A percentile compares a stretch with the other conserved stretches of the same genome.
phyloP scores from a whole-genome alignment of 2,329 filamentous ascomycete genomes.

The Myrmaecium sp. region DNA sequence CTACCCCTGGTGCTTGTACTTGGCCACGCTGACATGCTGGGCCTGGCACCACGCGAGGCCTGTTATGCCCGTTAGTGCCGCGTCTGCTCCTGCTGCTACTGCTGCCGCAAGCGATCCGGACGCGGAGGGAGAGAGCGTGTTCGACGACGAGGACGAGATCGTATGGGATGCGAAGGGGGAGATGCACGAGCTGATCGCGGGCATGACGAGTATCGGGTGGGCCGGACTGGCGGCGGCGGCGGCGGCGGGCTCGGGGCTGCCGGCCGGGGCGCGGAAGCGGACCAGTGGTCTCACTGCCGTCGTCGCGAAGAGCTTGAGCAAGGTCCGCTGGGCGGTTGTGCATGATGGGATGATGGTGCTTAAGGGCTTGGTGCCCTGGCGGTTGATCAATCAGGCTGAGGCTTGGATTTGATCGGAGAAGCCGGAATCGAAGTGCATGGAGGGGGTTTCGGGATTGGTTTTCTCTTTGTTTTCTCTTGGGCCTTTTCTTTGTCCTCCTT shows the following conservation, averaged over 20 bases:
- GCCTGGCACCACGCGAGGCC: conserved; percentile 33
- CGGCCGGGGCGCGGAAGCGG: conserved; percentile 21
- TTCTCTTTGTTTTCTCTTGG: no score
- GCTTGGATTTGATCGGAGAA: no score
- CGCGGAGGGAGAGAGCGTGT: conserved; percentile 1
- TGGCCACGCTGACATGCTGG: conserved; percentile 42
- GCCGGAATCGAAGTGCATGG: no score
- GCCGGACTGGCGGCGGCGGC: conserved; percentile 12
- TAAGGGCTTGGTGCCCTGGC: conserved; percentile 22
- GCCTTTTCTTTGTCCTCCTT: no score
- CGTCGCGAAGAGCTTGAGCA: conserved; percentile 38
- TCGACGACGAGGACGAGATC: conserved; percentile 28
- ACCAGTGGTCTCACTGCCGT: conserved; percentile 37
- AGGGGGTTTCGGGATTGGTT: no score
- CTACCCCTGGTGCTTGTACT: conserved; percentile 44
- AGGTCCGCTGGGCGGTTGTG: conserved; percentile 44
- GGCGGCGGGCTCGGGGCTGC: conserved; percentile 18
- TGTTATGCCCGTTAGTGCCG: not conserved
- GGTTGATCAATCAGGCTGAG: conserved; percentile 13
- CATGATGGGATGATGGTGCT: conserved; percentile 44
- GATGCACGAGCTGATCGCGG: conserved; percentile 28
- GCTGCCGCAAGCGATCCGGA: conserved; percentile 2
- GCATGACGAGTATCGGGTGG: conserved; percentile 27
- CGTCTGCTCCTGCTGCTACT: not conserved
- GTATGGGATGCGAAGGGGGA: conserved; percentile 33